phyloP scores from a whole-genome alignment of 1,284 basidiomycete genomes.

The Melampsora americana region DNA sequence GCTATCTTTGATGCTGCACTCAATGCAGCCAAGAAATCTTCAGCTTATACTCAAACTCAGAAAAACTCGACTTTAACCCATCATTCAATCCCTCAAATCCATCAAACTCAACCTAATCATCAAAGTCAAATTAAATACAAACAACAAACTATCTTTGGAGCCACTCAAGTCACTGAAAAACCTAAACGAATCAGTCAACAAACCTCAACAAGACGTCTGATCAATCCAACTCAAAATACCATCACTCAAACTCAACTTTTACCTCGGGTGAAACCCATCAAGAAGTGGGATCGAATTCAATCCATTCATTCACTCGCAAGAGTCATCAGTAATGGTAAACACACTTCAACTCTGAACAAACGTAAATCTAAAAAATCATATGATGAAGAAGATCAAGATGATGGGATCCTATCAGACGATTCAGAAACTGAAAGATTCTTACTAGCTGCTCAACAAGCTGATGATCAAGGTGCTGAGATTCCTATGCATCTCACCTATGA shows the following conservation, averaged over 20 bases:
- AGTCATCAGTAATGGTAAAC: slow-evolving; percentile 6
- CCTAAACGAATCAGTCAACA: not conserved
- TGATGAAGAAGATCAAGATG: slow-evolving; percentile 18
- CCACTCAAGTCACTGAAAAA: slow-evolving; percentile 24
- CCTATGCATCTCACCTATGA: slow-evolving; percentile 72
- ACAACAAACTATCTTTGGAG: slow-evolving; percentile 32
- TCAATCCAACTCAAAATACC: not conserved
- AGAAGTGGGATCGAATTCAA: slow-evolving; percentile 21
- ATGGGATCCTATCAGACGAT: slow-evolving; percentile 13
- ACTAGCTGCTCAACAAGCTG: slow-evolving; percentile 6
- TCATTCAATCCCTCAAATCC: not conserved
- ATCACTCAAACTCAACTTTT: slow-evolving; percentile 11
- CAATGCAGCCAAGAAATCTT: not conserved
- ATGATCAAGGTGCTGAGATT: not conserved
- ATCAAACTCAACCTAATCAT: not conserved
- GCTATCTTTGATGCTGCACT: slow-evolving; percentile 28
- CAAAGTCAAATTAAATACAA: slow-evolving; percentile 16
- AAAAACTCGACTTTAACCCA: not conserved
- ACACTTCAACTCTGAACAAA: not conserved
- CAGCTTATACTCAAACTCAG: not conserved
- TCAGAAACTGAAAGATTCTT: slow-evolving; percentile 33
- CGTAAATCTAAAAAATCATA: not conserved
- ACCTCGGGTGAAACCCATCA: slow-evolving; percentile 22
- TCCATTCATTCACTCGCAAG: slow-evolving; percentile 14
- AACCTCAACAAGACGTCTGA: not conserved